Base-by-base conservation (phyloP, 805 yeast species). In the Ogataea pignaliae region DNA sequence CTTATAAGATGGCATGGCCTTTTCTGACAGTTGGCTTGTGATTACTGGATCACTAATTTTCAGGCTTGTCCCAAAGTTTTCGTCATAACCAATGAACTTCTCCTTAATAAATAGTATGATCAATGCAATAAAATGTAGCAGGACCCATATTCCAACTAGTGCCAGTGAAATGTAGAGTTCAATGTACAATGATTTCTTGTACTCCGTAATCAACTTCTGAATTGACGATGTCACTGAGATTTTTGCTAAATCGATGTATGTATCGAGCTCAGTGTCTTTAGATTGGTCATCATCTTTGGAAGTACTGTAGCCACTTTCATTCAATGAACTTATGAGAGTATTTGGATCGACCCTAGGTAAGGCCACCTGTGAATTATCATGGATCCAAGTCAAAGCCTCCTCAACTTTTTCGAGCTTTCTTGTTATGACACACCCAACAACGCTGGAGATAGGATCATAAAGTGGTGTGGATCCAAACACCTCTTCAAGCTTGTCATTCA, bases 401-500 rank as follows among this genome's bases (percentile, higher is more conserved):
- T 85, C 85, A 2, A 88, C 68, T 17, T 74, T 70, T 12, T 70
- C 71, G 7, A 91, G 61, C 55, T 91, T 93, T 39, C 83, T 70
- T 14, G 87, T 91, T 33, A 93, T 70, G 3, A 87, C 78, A 66
- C 99, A 91, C 29, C 82, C 79, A 3, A 90, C 85, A 0, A 88
- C 79, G 0, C 83, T 73, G 28, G 73, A 71, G 37, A 88, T 71
- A 0, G 95, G 85, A 1, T 60, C 59, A 38, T 80, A 76, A 10
- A 91, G 65, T 0, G 85, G 76, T 0, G 97, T 88, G 3, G 72
- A 72, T 5, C 81, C 79, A 64, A 93, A 89, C 0, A 81, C 71
- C 9, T 72, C 69, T 28, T 71, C 70, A 6, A 93, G 61, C 0
- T 80, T 79, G 3, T 57, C 54, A 57, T 85, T 82, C 68, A 90